Percentiles rank a stretch among this genome's conserved stretches.
Evolutionary conservation across 345 rosid genomes (phyloP).

Genomic region (Triadica sebifera): DNA sequence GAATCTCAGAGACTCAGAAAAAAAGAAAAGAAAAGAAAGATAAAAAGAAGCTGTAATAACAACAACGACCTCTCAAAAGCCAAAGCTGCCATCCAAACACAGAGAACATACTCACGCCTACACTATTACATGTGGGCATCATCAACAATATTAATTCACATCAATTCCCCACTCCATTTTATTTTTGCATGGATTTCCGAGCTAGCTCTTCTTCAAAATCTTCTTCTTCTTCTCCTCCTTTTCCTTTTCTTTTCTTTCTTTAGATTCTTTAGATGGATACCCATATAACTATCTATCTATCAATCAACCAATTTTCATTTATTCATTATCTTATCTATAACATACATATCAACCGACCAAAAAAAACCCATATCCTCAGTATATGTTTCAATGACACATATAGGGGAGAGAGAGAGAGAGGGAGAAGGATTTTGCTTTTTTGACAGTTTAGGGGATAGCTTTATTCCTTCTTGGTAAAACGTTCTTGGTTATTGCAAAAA

Average conservation of each 20-base stretch:
- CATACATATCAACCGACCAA: constrained; percentile 31
- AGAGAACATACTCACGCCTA: constrained; percentile 41
- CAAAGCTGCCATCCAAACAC: constrained; percentile 56
- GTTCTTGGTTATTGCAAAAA: constrained; percentile 44
- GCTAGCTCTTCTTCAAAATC: constrained; percentile 4
- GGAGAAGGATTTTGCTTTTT: constrained; percentile 29
- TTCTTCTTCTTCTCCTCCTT: constrained; percentile 5
- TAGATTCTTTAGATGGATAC: no score
- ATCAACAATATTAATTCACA: neutral
- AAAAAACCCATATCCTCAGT: constrained; percentile 14
- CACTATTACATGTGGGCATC: constrained; percentile 11
- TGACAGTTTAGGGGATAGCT: constrained; percentile 27
- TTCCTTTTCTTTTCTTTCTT: no score
- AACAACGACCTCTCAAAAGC: constrained; percentile 42
- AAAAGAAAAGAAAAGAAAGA: neutral
- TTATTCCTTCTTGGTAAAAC: constrained; percentile 41
- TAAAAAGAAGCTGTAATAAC: neutral
- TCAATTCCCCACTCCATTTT: neutral
- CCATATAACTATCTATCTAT: no score
- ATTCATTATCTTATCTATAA: constrained; percentile 19
- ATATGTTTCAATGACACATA: constrained; percentile 1
- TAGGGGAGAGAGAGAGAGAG: constrained; percentile 4
- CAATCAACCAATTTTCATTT: no score
- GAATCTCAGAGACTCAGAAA: constrained; percentile 22
- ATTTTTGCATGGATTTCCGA: constrained; percentile 32